Conservation (phyloP, 2,329 filamentous ascomycete genomes). For the Arthrinium puccinioides region DNA sequence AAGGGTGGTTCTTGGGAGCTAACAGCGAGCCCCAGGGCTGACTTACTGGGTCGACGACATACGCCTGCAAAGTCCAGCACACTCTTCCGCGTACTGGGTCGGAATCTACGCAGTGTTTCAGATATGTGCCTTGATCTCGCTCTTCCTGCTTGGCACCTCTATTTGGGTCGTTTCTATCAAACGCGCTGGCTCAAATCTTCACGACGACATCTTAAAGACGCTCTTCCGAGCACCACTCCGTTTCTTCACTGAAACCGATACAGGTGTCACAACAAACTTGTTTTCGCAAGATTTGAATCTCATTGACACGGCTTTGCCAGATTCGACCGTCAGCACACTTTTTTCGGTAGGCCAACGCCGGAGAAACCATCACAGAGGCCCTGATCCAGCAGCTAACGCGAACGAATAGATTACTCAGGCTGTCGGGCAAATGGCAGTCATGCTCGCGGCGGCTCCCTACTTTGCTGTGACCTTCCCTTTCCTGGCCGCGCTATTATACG, state of each 20-base stretch:
- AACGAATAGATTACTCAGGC: conserved; percentile 16
- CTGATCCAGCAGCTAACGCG: no score
- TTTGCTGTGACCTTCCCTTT: conserved; percentile 43
- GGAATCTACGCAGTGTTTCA: background rate
- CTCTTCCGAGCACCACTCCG: conserved; percentile 29
- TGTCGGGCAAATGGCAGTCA: conserved; percentile 37
- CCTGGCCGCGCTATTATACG: conserved; percentile 35
- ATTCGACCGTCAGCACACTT: conserved; percentile 22
- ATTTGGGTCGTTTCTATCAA: conserved; percentile 34
- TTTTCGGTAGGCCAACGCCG: no score
- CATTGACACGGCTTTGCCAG: conserved; percentile 30
- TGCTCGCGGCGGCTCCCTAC: conserved; percentile 34
- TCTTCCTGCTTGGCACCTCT: background rate
- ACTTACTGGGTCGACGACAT: conserved; percentile 3
- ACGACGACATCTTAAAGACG: conserved; percentile 17
- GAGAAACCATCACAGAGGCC: no score
- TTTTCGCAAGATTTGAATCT: conserved; percentile 39
- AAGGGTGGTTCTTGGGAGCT: no score
- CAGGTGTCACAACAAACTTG: conserved; percentile 31
- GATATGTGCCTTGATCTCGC: background rate
- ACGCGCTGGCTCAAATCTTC: conserved; percentile 11
- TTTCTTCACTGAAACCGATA: conserved; percentile 34
- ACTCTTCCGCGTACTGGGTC: background rate
- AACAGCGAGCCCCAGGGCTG: no score
- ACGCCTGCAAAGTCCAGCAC: background rate